Conservation (phyloP, 2,329 filamentous ascomycete species). For the Alternaria brassicae region DNA sequence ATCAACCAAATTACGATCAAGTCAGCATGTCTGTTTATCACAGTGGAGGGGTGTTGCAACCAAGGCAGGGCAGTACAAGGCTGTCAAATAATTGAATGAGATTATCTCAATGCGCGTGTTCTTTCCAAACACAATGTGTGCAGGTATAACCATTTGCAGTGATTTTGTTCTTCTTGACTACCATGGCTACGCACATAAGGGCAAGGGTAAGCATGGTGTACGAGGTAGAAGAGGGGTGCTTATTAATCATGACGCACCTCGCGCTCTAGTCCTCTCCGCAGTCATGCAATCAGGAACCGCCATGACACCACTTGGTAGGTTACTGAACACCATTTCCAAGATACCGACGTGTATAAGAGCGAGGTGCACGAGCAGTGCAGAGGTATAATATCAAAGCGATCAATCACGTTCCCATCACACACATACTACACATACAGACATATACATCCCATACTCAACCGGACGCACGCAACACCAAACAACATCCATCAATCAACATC, state of each 20-base stretch:
- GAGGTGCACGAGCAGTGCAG: background rate
- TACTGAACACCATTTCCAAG: constrained; percentile 33
- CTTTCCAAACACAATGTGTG: background rate
- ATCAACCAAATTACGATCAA: constrained; percentile 10
- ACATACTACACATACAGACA: too few relatives aligned
- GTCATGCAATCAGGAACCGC: constrained; percentile 26
- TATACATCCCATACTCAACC: too few relatives aligned
- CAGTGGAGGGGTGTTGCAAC: background rate
- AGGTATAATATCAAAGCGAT: background rate
- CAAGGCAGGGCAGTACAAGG: background rate
- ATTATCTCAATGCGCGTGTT: background rate
- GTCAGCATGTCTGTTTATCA: background rate
- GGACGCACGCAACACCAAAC: too few relatives aligned
- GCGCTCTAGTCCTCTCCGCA: constrained; percentile 28
- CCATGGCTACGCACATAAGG: background rate
- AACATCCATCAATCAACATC: too few relatives aligned
- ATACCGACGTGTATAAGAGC: background rate
- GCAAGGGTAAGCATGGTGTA: background rate
- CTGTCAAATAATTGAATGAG: background rate
- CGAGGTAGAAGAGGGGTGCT: constrained; percentile 16
- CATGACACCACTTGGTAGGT: constrained; percentile 30
- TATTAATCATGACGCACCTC: constrained; percentile 39
- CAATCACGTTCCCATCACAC: background rate
- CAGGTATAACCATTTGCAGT: background rate
- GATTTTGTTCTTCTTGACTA: background rate